phyloP scores from a whole-genome alignment of 768 basidiomycete genomes.

The Chalciporus piperatus region DNA sequence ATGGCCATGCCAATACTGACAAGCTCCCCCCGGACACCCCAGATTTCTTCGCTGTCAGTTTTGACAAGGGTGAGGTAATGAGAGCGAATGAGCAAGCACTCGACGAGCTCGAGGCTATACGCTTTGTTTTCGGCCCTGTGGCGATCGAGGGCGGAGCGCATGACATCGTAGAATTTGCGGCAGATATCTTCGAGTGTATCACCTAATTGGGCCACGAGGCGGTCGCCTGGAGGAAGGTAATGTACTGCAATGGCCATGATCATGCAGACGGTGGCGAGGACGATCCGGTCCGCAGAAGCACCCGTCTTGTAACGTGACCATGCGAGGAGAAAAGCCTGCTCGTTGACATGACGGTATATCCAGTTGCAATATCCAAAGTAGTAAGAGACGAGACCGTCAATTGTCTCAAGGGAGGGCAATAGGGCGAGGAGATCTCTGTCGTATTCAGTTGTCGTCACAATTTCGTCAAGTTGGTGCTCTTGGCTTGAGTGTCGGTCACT shows the following conservation, averaged over 20 bases:
- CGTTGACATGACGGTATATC: conserved; percentile 79
- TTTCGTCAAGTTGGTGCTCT: conserved; percentile 42
- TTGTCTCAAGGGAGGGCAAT: conserved; percentile 63
- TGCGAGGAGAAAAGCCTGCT: conserved; percentile 53
- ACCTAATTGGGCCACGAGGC: conserved; percentile 49
- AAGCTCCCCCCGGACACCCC: conserved; percentile 71
- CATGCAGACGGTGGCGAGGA: conserved; percentile 68
- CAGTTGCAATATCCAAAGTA: conserved; percentile 89
- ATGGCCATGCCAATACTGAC: conserved; percentile 75
- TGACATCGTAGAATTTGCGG: conserved; percentile 65
- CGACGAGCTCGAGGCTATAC: conserved; percentile 72
- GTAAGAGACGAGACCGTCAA: conserved; percentile 70
- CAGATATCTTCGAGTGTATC: conserved; percentile 62
- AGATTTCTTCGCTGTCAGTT: conserved; percentile 77
- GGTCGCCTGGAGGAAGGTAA: conserved; percentile 67
- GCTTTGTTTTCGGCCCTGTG: conserved; percentile 57
- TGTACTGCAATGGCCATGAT: conserved; percentile 72
- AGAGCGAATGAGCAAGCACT: conserved; percentile 64
- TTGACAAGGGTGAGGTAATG: conserved; percentile 75
- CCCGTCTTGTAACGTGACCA: conserved; percentile 78
- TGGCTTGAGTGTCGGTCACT: conserved; percentile 50
- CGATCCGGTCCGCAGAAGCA: conserved; percentile 59
- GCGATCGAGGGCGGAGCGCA: conserved; percentile 60
- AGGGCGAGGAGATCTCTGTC: conserved; percentile 70
- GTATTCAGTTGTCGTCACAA: conserved; percentile 47